Evolutionary conservation across 2,329 filamentous ascomycete species (phyloP), one percentile per base, ranked within the genome.

Genomic region (Escovopsis sp.): DNA sequence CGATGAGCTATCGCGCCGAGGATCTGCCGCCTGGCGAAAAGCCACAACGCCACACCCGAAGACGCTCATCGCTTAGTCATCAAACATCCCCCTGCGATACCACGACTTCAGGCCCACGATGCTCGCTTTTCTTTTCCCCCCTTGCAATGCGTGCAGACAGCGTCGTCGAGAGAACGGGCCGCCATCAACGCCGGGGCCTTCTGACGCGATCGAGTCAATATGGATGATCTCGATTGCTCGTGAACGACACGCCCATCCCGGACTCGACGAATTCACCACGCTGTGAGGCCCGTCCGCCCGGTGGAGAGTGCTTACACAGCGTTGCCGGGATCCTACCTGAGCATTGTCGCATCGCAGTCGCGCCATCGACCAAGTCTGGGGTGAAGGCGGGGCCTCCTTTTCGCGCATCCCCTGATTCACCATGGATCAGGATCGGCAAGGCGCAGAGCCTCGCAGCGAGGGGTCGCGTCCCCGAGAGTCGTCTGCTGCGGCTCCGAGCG

Each of bases 381-480:
- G 6, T 4, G 20, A 20, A 20, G 20, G 20, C 20, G 20, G 20
- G 20, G 20, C 20, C 20, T 20, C 20, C 20, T 20, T 20, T 20
- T 20, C 15, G 15, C 15, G 20, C 15, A 20, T 31, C 33, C 14
- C 39, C 29, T 12, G 20, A 14, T 40, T 39, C 25, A 47, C 48
- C 43, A 60, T 58, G 57, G 56, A 57, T 43, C 53, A 52, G 47
- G 43, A 47, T 39, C 47, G 40, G 24, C 45, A 49, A 39, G 45
- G 47, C 44, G 47, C 46, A 40, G 46, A 42, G 16, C 33, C 37
- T 29, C 39, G 46, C 38, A 39, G 48, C 44, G 50, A 50, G 37
- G 54, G 58, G 34, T 46, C 54, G 30, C 42, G 52, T 43, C 56
- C 47, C 40, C 51, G 51, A 40, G 55, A 51, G 37, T 46, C 27